Evolutionary conservation across 2,329 filamentous ascomycete species (phyloP).

Genomic region (Paradendryphiella salina): DNA sequence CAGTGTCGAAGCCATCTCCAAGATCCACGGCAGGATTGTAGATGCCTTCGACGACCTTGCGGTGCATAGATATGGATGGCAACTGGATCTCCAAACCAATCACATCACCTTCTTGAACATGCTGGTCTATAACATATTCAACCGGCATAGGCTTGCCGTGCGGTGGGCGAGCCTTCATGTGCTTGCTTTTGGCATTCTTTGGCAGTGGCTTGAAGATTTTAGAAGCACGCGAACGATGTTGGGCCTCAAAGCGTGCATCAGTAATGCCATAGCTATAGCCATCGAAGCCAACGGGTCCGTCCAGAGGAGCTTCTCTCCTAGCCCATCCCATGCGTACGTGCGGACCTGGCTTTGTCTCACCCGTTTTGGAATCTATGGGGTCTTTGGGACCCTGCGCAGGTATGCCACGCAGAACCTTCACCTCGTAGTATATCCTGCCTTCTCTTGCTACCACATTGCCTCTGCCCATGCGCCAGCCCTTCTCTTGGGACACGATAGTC

Average conservation of each 20-base stretch:
- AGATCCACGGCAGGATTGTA: constrained; percentile 85
- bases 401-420: constrained; percentile 81
- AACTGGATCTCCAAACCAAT: constrained; percentile 92
- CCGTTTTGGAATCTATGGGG: constrained; percentile 39
- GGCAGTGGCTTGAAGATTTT: constrained; percentile 65
- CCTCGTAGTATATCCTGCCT: constrained; percentile 92
- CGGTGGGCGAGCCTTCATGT: constrained; percentile 46
- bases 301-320: constrained; percentile 75
- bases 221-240: constrained; percentile 91
- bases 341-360: constrained; percentile 56
- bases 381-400: constrained; percentile 51
- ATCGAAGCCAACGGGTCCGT: constrained; percentile 83
- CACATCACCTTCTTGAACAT: constrained; percentile 86
- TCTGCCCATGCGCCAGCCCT: constrained; percentile 87
- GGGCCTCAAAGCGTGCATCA: constrained; percentile 86
- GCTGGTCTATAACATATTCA: constrained; percentile 65
- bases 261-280: constrained; percentile 93
- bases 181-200: constrained; percentile 46
- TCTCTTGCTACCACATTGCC: constrained; percentile 90
- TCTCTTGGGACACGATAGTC: constrained; percentile 80
- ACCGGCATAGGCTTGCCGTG: constrained; percentile 43
- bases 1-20: constrained; percentile 60
- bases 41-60: constrained; percentile 81
- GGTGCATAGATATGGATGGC: constrained; percentile 80
- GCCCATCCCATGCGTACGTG: constrained; percentile 84